Evolutionary conservation across 805 yeast species (phyloP).

Genomic region (Candida golubevii): DNA sequence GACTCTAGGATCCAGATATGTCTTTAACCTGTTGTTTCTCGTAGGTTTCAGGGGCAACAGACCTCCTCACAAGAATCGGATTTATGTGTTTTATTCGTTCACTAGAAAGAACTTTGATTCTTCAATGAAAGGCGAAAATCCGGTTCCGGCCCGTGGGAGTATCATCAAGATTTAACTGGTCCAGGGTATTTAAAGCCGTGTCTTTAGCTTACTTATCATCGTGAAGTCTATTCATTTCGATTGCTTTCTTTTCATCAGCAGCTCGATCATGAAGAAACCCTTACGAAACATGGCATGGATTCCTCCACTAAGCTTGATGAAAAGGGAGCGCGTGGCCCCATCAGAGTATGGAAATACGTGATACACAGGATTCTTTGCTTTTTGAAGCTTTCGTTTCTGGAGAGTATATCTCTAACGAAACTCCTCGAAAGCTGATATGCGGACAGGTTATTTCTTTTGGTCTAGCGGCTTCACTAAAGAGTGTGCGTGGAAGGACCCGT

Average conservation of each 20-base stretch:
- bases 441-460: conserved; percentile 8
- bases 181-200: neutral
- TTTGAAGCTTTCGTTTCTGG: conserved; percentile 13
- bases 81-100: too few species aligned
- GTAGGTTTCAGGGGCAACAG: too few species aligned
- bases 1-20: too few species aligned
- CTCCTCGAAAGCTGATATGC: conserved; percentile 16
- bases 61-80: too few species aligned
- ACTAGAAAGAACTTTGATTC: too few species aligned
- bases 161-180: neutral
- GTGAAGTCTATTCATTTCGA: neutral
- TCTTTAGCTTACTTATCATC: neutral
- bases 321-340: neutral
- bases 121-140: neutral
- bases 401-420: neutral
- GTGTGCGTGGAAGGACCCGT: neutral
- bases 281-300: too few species aligned
- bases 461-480: conserved; percentile 9
- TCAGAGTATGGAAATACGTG: too few species aligned
- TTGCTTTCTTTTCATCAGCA: conserved; percentile 3
- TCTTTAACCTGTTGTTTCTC: too few species aligned
- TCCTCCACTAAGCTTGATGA: neutral
- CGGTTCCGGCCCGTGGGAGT: conserved; percentile 14
- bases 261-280: neutral
- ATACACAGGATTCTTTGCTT: conserved; percentile 9